Evolutionary conservation across 2,329 filamentous ascomycete genomes (phyloP), one percentile per base, ranked within the genome.

Genomic region (Volutella citrinella): DNA sequence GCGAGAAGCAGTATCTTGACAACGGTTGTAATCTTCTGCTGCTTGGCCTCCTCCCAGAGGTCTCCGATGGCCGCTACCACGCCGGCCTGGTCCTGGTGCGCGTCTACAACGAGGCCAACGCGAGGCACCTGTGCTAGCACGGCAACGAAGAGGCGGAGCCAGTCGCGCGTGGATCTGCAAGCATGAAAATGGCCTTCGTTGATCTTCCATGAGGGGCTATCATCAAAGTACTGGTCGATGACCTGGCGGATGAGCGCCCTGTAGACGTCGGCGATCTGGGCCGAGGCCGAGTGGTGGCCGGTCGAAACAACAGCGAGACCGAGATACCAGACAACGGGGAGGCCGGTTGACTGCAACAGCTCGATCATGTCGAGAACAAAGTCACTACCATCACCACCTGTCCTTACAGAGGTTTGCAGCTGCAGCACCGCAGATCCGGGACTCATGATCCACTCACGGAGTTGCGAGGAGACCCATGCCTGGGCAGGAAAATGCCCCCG

Each of bases 1-100:
- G n/a, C n/a, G n/a, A n/a, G n/a, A n/a, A 43, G 21, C 12, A 43
- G 41, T 34, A 43, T 43, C 23, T 43, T 41, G 19, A 32, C 16
- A 2, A 16, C 26, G 7, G 34, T 33, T 4, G 19, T 26, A 14
- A 19, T 16, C 5, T 41, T 34, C 17, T 29, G 31, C 17, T 43
- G 25, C 1, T 18, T n/a, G 3, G 32, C 23, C 3, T 24, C 7
- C 11, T 11, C 11, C 41, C 38, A 43, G 14, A 43, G 35, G 11
- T 31, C 30, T 5, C 28, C 23, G 2, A 38, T 26, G 4, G 31
- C 20, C 16, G 27, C 25, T 7, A 29, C 21, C 13, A 27, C 33
- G 9, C 23, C 18, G 3, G 9, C 13, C 24, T 32, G 26, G 3
- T 21, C 25, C 4, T 26, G 16, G 25, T 41, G 28, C 9, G 25